A percentile compares a stretch with the other conserved stretches of the same genome.
Evolutionary conservation across 345 rosid species (phyloP).

Genomic region (Melaleuca quinquenervia): DNA sequence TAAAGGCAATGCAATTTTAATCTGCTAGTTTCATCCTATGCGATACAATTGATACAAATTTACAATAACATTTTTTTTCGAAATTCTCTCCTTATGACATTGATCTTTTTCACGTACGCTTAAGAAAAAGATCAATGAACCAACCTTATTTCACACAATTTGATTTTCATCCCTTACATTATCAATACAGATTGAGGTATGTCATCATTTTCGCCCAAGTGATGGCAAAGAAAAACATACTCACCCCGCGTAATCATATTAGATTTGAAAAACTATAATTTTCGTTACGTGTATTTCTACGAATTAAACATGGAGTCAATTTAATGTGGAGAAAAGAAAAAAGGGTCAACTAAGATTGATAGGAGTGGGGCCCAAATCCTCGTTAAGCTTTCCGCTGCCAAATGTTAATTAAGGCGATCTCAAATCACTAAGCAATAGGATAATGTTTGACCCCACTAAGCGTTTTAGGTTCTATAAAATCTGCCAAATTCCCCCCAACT

Average conservation of each 20-base stretch:
- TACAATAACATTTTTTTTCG: not conserved
- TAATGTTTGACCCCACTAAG: not conserved
- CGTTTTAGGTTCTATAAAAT: not conserved
- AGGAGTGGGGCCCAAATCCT: not conserved
- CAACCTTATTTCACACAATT: not conserved
- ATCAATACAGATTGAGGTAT: not conserved
- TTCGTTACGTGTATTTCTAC: not conserved
- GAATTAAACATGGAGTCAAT: not conserved
- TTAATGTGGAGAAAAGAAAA: too few species aligned
- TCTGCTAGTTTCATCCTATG: not conserved
- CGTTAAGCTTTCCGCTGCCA: not conserved
- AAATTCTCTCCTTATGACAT: accelerated
- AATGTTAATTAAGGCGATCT: not conserved
- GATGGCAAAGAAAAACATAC: too few species aligned
- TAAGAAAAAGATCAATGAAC: not conserved
- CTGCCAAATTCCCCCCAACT: not conserved
- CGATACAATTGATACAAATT: not conserved
- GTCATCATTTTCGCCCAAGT: not conserved
- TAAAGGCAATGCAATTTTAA: not conserved
- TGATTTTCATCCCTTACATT: not conserved
- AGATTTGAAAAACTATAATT: not conserved
- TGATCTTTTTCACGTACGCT: not conserved
- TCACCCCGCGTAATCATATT: not conserved
- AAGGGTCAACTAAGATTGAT: too few species aligned
- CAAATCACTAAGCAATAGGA: not conserved